These are phyloP conservation scores for Plantago coronopus DNA, from an alignment of 305 asterid species.

Conservation along the genomic window DNA sequence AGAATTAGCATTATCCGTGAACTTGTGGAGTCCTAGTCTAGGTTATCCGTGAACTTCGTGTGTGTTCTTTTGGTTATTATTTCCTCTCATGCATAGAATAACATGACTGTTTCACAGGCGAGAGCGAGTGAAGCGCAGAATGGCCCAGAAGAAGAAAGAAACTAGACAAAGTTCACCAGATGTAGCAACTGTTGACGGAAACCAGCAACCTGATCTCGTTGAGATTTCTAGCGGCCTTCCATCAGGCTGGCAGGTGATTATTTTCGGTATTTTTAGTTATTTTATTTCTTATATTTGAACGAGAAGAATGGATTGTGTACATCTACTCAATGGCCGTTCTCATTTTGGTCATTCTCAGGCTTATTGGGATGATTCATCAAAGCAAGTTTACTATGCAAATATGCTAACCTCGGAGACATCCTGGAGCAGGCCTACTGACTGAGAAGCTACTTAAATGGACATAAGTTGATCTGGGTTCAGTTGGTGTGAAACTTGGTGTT, in stretches of 20 bases:
- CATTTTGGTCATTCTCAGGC: conserved; percentile 40
- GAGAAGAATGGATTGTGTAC: no score
- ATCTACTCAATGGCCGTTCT: background rate
- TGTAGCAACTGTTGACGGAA: conserved; percentile 31
- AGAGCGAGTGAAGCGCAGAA: conserved; percentile 89
- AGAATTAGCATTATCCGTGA: no score
- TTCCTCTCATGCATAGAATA: conserved; percentile 2
- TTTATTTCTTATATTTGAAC: no score
- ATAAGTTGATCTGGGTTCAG: no score
- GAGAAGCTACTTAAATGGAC: no score
- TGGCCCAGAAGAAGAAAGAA: conserved; percentile 57
- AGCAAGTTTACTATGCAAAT: conserved; percentile 78
- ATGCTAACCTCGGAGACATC: conserved; percentile 69
- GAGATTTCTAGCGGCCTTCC: conserved; percentile 77
- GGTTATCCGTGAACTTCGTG: background rate
- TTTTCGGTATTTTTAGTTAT: background rate
- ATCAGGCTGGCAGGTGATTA: conserved; percentile 82
- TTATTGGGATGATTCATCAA: conserved; percentile 80
- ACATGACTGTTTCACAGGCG: conserved; percentile 54
- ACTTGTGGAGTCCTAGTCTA: no score
- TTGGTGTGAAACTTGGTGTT: no score
- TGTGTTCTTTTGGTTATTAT: background rate
- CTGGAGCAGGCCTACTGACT: conserved; percentile 61
- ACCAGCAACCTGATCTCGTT: conserved; percentile 48
- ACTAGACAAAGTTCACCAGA: conserved; percentile 35